Conservation (phyloP, 1,139 yeast species). For the Blastobotrys capitulatus region DNA sequence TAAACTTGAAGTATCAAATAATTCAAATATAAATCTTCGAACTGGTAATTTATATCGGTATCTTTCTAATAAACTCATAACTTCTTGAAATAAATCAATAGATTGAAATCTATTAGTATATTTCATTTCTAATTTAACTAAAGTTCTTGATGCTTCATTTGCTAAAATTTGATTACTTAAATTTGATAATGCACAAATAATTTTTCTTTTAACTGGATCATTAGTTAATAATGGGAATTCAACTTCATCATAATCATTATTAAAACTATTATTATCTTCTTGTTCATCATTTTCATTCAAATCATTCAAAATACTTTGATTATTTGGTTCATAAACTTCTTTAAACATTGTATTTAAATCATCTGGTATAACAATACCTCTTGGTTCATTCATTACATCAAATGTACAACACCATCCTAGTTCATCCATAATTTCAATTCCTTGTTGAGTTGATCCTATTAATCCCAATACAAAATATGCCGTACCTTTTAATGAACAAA, state of each 20-base stretch:
- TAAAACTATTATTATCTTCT: not conserved
- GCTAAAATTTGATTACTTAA: constrained; percentile 59
- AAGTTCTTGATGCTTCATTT: constrained; percentile 58
- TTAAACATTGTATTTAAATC: constrained; percentile 18
- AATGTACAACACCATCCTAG: constrained; percentile 65
- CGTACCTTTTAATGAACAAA: constrained; percentile 65
- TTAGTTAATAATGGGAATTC: constrained; percentile 28
- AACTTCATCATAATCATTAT: constrained; percentile 17
- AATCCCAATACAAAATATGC: constrained; percentile 77
- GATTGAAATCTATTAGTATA: constrained; percentile 54
- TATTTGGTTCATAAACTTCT: not conserved
- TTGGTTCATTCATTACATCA: constrained; percentile 47
- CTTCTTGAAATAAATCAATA: constrained; percentile 52
- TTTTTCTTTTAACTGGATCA: constrained; percentile 42
- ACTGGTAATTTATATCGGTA: constrained; percentile 62
- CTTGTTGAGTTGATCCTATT: constrained; percentile 67
- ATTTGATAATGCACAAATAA: constrained; percentile 55
- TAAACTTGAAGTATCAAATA: constrained; percentile 53
- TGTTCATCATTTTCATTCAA: constrained; percentile 1
- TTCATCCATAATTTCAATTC: constrained; percentile 82
- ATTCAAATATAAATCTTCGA: constrained; percentile 62
- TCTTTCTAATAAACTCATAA: constrained; percentile 56
- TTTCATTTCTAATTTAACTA: constrained; percentile 50
- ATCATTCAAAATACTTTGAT: constrained; percentile 1
- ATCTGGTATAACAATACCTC: constrained; percentile 38